phyloP scores from a whole-genome alignment of 345 rosid species.

The Ceriops zippeliana region DNA sequence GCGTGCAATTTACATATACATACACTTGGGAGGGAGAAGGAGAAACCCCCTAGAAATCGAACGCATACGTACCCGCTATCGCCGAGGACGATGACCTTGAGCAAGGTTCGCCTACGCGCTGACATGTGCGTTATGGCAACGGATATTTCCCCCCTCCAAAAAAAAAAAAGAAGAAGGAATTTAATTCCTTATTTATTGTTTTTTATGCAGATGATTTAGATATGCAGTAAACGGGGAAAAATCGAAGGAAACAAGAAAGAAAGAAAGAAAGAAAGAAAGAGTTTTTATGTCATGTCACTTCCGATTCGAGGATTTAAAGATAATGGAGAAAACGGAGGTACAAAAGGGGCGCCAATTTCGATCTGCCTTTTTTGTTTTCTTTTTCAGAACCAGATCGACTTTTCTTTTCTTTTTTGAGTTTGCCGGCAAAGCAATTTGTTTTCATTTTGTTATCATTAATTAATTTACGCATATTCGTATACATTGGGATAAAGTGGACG shows the following conservation, averaged over 20 bases:
- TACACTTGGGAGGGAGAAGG: too few species aligned
- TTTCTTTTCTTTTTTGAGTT: too few species aligned
- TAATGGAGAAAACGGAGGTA: background rate
- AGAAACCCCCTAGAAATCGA: slow-evolving; percentile 6
- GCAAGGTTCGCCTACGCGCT: slow-evolving; percentile 84
- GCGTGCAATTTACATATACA: too few species aligned
- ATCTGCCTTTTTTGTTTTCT: slow-evolving; percentile 8
- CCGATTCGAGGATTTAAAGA: background rate
- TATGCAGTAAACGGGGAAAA: too few species aligned
- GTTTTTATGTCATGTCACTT: background rate
- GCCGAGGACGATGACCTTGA: slow-evolving; percentile 98
- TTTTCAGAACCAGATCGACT: background rate
- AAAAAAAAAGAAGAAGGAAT: too few species aligned
- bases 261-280: background rate
- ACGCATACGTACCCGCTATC: slow-evolving; percentile 74
- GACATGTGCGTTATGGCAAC: slow-evolving; percentile 46
- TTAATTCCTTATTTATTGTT: too few species aligned
- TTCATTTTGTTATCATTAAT: too few species aligned
- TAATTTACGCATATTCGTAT: too few species aligned
- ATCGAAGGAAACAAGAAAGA: too few species aligned
- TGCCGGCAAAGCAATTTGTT: background rate
- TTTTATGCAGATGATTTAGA: too few species aligned
- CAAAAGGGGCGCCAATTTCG: slow-evolving; percentile 56
- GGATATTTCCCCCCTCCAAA: too few species aligned
- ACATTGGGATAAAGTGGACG: too few species aligned